Evolutionary conservation across 768 basidiomycete species (phyloP).

Genomic region (Termitomyces sp.): DNA sequence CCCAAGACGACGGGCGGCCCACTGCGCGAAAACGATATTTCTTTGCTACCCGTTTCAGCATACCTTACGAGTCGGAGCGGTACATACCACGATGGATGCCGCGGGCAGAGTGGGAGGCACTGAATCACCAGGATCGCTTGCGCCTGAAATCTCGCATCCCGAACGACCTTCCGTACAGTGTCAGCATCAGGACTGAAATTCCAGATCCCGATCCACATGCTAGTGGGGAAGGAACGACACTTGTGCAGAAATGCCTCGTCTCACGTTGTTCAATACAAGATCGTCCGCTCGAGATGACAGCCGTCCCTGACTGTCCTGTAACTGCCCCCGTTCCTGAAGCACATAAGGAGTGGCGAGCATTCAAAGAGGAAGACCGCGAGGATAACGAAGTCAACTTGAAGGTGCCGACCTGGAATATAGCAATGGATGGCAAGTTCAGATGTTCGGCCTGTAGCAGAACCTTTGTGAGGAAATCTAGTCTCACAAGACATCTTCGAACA

Average conservation of each 20-base stretch:
- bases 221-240: background rate
- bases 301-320: background rate
- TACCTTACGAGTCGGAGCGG: background rate
- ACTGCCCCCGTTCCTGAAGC: background rate
- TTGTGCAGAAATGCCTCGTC: background rate
- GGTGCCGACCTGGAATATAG: background rate
- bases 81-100: background rate
- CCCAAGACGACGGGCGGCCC: background rate
- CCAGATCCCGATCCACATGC: background rate
- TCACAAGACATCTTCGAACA: background rate
- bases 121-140: background rate
- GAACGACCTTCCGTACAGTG: background rate
- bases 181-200: background rate
- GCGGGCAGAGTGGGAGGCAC: background rate
- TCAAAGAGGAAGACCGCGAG: constrained; percentile 4
- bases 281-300: background rate
- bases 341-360: background rate
- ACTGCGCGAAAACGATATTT: background rate
- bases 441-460: background rate
- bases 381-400: background rate
- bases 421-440: background rate
- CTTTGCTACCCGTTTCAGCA: background rate
- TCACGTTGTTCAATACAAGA: background rate
- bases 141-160: background rate
- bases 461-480: background rate